Percentiles rank a stretch among this genome's conserved stretches.
phyloP scores from a whole-genome alignment of 129 eudicot species.

The Heracleum sosnowskyi region DNA sequence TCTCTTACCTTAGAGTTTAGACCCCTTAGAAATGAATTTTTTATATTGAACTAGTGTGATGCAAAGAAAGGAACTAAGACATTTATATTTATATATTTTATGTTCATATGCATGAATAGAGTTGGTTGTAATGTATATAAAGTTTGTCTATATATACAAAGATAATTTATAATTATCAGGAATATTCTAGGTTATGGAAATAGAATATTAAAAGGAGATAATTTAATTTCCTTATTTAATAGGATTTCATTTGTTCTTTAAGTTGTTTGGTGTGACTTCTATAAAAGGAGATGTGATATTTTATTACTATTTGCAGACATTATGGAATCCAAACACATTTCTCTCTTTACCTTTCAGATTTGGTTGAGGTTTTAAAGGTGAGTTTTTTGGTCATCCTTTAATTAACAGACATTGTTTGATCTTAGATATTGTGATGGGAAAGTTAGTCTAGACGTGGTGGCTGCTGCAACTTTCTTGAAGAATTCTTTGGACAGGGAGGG shows the following conservation, averaged over 20 bases:
- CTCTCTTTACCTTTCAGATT: too few relatives aligned
- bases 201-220: background rate
- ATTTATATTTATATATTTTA: too few relatives aligned
- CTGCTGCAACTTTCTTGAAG: conserved; percentile 80
- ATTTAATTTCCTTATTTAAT: background rate
- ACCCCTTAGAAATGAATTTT: too few relatives aligned
- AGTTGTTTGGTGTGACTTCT: background rate
- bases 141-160: too few relatives aligned
- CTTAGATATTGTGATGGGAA: conserved; percentile 89
- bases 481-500: conserved; percentile 92
- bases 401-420: background rate
- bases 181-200: background rate
- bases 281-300: background rate
- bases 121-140: too few relatives aligned
- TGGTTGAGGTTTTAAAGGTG: background rate
- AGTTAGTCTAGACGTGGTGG: conserved; percentile 88
- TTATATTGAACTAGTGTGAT: too few relatives aligned
- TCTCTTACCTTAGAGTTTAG: too few relatives aligned
- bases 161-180: too few relatives aligned
- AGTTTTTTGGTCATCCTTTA: background rate
- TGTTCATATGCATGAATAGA: too few relatives aligned
- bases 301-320: background rate
- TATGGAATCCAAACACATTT: too few relatives aligned
- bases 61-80: too few relatives aligned
- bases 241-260: too few relatives aligned